Evolutionary conservation across 1,284 basidiomycete species (phyloP), one percentile per base, ranked within the genome.

Genomic region (Moesziomyces aphidis): DNA sequence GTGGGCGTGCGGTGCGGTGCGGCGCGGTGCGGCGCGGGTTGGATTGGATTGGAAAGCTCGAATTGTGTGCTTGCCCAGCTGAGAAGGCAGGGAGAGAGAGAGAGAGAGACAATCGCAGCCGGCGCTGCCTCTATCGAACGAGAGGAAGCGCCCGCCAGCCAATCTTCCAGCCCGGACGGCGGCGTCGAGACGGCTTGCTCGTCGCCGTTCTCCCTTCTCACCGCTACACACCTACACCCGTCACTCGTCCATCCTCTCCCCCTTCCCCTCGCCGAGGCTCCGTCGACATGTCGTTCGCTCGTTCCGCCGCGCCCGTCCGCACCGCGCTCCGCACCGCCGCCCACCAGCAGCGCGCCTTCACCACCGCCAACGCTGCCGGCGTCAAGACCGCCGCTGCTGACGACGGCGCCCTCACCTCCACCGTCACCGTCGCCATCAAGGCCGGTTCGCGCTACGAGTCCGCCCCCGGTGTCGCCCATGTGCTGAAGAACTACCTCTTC

Each of bases 401-500:
- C 58, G 72, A 78, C 64, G 80, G 78, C 34, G 72, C 77, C 3
- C 59, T 77, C 23, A 80, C 79, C 47, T 72, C 80, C n/a, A 60
- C 73, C 51, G 63, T 82, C 77, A 82, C 80, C 45, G 77, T 82
- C 43, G 80, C 80, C 22, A 45, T 82, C 63, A 73, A 76, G 48
- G 80, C 80, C 36, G 80, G 80, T 47, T 63, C 80, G 19, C 71
- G 80, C 24, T 80, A 76, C 70, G 79, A 81, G 71, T 45, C 68
- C 5, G 61, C 62, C 42, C 78, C 80, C 44, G 80, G 80, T 73
- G 75, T 74, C 28, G 80, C 80, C 21, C 78, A 79, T 60, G 76
- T 71, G 13, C 54, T 79, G 28, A 79, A 79, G 68, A 76, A 73
- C 77, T 82, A 68, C 73, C 70, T 78, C 50, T 83, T 84, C 82